These are phyloP conservation scores for Phanerochaete carnosa DNA, from an alignment of 768 basidiomycete species.

Conservation along the genomic window DNA sequence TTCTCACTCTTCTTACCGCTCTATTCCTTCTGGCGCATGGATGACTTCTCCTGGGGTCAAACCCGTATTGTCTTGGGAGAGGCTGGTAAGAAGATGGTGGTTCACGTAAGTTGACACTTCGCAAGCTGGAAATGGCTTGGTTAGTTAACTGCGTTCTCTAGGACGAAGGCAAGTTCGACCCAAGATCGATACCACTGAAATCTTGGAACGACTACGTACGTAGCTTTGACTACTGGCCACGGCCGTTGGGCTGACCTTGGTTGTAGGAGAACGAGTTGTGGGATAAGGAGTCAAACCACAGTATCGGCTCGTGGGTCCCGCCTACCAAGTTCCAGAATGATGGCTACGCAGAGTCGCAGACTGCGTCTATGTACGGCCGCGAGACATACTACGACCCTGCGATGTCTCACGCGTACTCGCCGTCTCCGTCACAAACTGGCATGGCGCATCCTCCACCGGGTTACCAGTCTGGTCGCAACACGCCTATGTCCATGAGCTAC, in stretches of 20 bases:
- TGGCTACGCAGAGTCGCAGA: conserved; percentile 73
- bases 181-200: conserved; percentile 88
- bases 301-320: conserved; percentile 90
- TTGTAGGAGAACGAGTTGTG: conserved; percentile 89
- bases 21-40: conserved; percentile 98
- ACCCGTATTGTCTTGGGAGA: conserved; percentile 94
- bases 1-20: conserved; percentile 93
- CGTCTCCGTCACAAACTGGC: conserved; percentile 66
- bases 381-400: conserved; percentile 82
- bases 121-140: neutral
- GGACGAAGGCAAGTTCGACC: conserved; percentile 99
- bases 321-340: conserved; percentile 68
- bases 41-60: conserved; percentile 95
- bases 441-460: conserved; percentile 56
- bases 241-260: neutral
- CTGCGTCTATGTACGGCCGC: conserved; percentile 81
- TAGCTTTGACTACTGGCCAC: conserved; percentile 9
- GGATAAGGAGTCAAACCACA: conserved; percentile 97
- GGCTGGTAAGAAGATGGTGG: conserved; percentile 90
- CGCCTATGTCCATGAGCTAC: conserved; percentile 35
- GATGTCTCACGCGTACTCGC: conserved; percentile 57
- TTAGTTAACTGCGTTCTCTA: conserved; percentile 23
- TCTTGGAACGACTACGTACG: conserved; percentile 94
- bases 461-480: conserved; percentile 76
- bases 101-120: conserved; percentile 63